Base-by-base conservation (phyloP, 192 early-diverging fungal genomes). In the Gamsiella multidivaricata region DNA sequence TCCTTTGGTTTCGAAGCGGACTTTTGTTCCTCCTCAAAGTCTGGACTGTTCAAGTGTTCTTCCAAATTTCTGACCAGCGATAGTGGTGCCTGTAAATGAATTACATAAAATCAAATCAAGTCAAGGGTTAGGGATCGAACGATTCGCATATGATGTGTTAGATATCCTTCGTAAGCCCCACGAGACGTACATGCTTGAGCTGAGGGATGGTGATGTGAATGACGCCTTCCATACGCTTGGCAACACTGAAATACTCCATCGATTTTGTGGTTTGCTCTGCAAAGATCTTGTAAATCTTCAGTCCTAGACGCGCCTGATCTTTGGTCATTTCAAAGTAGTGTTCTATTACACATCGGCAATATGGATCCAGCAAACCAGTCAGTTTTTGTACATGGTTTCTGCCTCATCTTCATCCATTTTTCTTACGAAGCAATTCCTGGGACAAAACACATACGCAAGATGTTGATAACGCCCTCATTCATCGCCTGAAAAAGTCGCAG, bases 221-320 rank as follows among this genome's bases (percentile, higher is more conserved):
- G 18, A 79, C 81, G 31, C 66, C 39, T 55, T 86, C 80, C 39
- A 91, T 67, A 26, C 81, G 87, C 51, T 88, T 86, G 26, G 91
- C 92, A 58, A 85, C 85, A 26, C 88, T 81, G 47, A 95, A 86
- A 56, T 91, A 92, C 31, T 88, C 88, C n/a, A 92, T 82, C 4
- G 83, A 85, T 49, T 82, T 85, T 46, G 86, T 86, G 2, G 91
- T 92, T 54, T 95, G 92, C 31, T 83, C 82, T 22, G 89, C 90
- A 80, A 92, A 95, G 14, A 51, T 83, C 61, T 94, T 94, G 83
- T 95, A 95, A 37, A 94, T 90, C 43, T 87, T 80, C 25, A 95
- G 69, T 15, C 91, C 85, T 29, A 83, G 79, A 36, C 69, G 70
- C 5, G 91, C 91, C 51, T 94, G 88, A 17, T 81, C 37, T 54